These are phyloP conservation scores for Cupressus sempervirens DNA, from an alignment of 75 land plant species.

Conservation along the genomic window DNA sequence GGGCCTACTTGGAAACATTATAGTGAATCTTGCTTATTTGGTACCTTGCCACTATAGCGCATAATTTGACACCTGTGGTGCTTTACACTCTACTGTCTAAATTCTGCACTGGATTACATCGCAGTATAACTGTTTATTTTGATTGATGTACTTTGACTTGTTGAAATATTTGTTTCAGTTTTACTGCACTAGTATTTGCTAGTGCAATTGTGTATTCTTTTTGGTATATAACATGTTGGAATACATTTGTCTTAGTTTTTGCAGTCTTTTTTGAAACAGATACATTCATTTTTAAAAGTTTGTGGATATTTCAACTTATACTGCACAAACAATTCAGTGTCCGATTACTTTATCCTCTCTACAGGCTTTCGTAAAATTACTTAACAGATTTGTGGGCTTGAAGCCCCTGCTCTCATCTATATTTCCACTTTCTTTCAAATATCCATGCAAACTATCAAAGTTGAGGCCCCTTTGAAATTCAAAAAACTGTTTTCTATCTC, in stretches of 20 bases:
- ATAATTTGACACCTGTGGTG: neutral
- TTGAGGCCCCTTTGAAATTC: neutral
- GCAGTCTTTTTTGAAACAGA: neutral
- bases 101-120: no score
- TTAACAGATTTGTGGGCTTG: neutral
- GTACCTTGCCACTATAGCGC: neutral
- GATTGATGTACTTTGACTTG: neutral
- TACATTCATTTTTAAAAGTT: neutral
- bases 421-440: neutral
- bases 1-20: no score
- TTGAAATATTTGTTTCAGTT: neutral
- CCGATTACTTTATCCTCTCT: neutral
- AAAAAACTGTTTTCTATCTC: neutral
- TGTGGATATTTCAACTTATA: neutral
- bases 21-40: neutral
- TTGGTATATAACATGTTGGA: neutral
- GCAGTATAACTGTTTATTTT: neutral
- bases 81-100: neutral
- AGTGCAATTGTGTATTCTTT: neutral
- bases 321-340: neutral
- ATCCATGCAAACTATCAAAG: neutral
- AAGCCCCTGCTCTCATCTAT: neutral
- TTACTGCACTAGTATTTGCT: neutral
- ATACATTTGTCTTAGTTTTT: neutral
- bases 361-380: neutral